Base-by-base conservation (phyloP, 495 filamentous ascomycete species). In the Lindgomyces ingoldianus region DNA sequence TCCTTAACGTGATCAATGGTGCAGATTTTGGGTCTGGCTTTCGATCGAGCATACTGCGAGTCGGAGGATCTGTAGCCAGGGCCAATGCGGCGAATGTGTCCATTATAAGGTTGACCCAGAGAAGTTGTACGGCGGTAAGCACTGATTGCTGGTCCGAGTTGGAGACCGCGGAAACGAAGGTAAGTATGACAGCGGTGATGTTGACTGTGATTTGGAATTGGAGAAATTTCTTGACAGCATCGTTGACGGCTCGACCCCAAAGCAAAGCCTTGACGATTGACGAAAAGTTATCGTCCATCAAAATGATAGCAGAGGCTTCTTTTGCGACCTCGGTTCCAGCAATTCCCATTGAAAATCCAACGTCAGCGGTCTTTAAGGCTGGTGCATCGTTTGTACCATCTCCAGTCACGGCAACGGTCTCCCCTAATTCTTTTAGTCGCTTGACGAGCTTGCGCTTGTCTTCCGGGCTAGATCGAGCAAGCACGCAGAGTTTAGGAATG, bases 71-170 rank as follows among this genome's bases (percentile, higher is more conserved):
- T 1, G 91, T 95, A 16, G 91, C 91, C 29, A 95, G 79, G n/a
- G 91, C 91, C 52, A 96, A 84, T n/a, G 91, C 91, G 3, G 91
- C 91, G 69, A 96, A 91, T n/a, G 91, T 94, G 70, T 96, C 91
- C 91, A 95, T 94, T 72, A 96, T 94, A 45, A 96, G 77, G 73
- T 96, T 95, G 42, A 96, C 89, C 91, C 91, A 96, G 25, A 96
- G 82, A 47, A 96, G 82, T 72, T 96, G 91, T 2, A 94, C 90
- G 21, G 91, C 88, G 3, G 86, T 92, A 56, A 96, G 83, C 3
- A 94, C 89, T 2, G 90, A 90, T 46, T 85, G 76, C 72, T 91
- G 83, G 0, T 83, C 75, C 1, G 67, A 65, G 69, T 82, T 87
- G 4, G 86, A 79, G 30, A 94, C 88, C 10, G 89, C 88, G 19